Base-by-base conservation (phyloP, 2,329 filamentous ascomycete species). In the Sarocladiaceae sp. region DNA sequence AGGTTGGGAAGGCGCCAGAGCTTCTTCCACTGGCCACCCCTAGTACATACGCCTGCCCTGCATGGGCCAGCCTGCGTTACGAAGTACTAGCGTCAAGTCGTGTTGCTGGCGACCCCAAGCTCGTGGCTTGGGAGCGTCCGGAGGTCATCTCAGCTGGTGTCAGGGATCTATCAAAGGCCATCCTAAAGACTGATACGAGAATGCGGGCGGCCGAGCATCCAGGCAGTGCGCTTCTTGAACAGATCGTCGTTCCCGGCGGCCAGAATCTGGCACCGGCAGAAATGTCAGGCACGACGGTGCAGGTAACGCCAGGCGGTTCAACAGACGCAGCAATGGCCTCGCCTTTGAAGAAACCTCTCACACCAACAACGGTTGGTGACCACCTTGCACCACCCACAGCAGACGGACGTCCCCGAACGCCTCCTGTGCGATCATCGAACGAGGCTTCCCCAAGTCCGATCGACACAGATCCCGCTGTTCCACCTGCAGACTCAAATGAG, bases 101-200 rank as follows among this genome's bases (percentile, higher is more conserved):
- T 26, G 65, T 66, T 0, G 12, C 59, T 4, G 75, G 74, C 2
- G 64, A 62, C 4, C 64, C 73, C 0, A 75, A 76, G 0, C 63
- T 80, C 29, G 57, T 80, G 29, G 70, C 72, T 11, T 78, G 74
- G 71, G 75, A 79, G 53, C 63, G 70, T 15, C 76, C 76, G 1
- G 71, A 75, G 28, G 58, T 76, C 33, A 73, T 80, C 52, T 57
- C 64, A 0, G 58, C 66, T 2, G 77, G 77, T 0, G 65, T 69
- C 2, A 63, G 70, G 29, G 69, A 64, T 3, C 62, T 80, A 29
- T 70, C 72, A 1, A 65, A 65, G 51, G 67, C 65, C 3, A 59
- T 78, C 8, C 26, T 75, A 13, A 62, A 59, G 22, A 54, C 57
- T 7, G 72, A 77, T 51, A 58, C 59, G 33, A 65, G 72, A 15